Conservation (phyloP, 192 early-diverging fungal species). For the Anaeromyces robustus region DNA sequence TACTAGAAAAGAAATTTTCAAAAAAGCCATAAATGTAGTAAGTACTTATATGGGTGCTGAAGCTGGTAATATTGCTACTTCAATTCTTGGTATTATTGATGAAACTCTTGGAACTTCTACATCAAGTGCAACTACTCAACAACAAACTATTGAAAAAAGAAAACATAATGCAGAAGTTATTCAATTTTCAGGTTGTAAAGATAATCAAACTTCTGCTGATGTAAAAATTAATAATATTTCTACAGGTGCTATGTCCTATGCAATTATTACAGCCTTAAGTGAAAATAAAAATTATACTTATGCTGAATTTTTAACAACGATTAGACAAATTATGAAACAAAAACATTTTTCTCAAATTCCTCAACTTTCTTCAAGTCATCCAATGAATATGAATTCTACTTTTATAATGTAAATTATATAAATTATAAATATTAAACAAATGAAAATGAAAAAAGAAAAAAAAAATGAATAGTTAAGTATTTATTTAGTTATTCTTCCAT, state of each 20-base stretch:
- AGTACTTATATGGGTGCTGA: too few species aligned
- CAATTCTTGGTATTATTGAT: background rate
- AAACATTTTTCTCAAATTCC: slow-evolving; percentile 61
- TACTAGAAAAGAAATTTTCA: background rate
- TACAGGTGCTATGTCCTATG: slow-evolving; percentile 51
- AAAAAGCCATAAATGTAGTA: background rate
- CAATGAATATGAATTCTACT: slow-evolving; percentile 42
- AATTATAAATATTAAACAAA: too few species aligned
- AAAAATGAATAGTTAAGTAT: too few species aligned
- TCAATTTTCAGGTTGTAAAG: slow-evolving; percentile 51
- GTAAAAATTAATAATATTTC: slow-evolving; percentile 46
- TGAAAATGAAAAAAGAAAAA: too few species aligned
- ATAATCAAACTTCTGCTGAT: slow-evolving; percentile 53
- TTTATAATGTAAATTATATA: slow-evolving; percentile 35
- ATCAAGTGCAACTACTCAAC: background rate
- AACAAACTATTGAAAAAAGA: background rate
- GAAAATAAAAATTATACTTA: slow-evolving; percentile 47
- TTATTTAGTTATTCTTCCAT: too few species aligned
- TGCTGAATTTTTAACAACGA: slow-evolving; percentile 46
- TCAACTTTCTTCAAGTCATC: slow-evolving; percentile 54
- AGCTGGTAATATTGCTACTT: background rate
- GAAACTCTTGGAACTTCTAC: background rate
- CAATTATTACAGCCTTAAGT: slow-evolving; percentile 32
- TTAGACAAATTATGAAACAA: slow-evolving; percentile 42
- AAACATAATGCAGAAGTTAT: slow-evolving; percentile 36